Base-by-base conservation (phyloP, 805 yeast genomes). In the Myxozyma kluyveri region DNA sequence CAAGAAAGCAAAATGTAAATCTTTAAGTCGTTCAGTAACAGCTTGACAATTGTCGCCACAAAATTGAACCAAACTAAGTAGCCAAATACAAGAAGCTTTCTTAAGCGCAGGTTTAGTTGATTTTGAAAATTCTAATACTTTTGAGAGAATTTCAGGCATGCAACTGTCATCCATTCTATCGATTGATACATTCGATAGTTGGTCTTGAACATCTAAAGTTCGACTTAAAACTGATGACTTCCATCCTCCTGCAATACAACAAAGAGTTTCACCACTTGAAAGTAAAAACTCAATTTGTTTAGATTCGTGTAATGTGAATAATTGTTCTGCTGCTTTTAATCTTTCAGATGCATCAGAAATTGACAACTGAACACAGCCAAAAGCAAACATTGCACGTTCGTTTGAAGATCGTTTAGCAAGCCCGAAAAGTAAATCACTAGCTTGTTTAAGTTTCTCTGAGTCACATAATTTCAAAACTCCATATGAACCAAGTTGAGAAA, bases 231-330 rank as follows among this genome's bases (percentile, higher is more conserved):
- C 73, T 26, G 71, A 73, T 0, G 96, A 83, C 2, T 75, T 66
- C 93, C 95, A 85, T 0, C 96, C 96, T 18, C 81, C 76, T 0
- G 87, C 83, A 3, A 85, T 62, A 12, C 87, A 73, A 23, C 86
- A 75, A 18, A 90, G 68, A 0, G 96, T 89, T 65, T 91, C 98
- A 47, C 98, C 97, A 42, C 83, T 76, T 0, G 88, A 75, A 59
- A 91, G 88, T 19, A 84, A 69, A 45, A 74, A 79, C 54, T 91
- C 97, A n/a, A 81, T 72, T 54, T 86, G 88, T 56, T 85, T 88
- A 0, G 88, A 77, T 31, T 55, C 65, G 64, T 84, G 82, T 0
- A 86, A 75, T 2, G 78, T 83, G 60, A 75, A 81, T 1, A 88
- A 61, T 1, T 67, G 59, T 6, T 72, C 65, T 41, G 83, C 72